A percentile compares a stretch with the other conserved stretches of the same genome.
phyloP scores from a whole-genome alignment of 2,329 filamentous ascomycete genomes.

The Xylaria sp. region DNA sequence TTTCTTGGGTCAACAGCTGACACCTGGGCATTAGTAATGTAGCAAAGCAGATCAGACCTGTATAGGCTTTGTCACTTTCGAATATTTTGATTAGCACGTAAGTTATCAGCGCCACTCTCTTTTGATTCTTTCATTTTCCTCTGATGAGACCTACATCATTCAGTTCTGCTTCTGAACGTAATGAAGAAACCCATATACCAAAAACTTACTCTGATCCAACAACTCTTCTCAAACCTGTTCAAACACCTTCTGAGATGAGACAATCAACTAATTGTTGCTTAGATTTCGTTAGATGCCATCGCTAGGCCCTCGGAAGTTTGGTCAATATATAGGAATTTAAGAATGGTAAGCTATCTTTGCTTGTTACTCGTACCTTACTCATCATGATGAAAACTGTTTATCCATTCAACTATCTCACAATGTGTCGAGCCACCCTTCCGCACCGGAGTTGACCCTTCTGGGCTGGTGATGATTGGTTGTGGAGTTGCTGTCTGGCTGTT shows the following conservation, averaged over 20 bases:
- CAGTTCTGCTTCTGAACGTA: slow-evolving; percentile 81
- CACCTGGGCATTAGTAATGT: slow-evolving; percentile 12
- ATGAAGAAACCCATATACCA: slow-evolving; percentile 76
- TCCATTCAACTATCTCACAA: slow-evolving; percentile 78
- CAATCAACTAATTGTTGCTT: slow-evolving; percentile 34
- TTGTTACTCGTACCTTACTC: not conserved
- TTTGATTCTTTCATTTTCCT: slow-evolving; percentile 47
- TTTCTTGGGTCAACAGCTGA: slow-evolving; percentile 36
- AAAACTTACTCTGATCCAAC: slow-evolving; percentile 62
- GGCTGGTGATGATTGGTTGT: slow-evolving; percentile 76
- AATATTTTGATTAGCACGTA: slow-evolving; percentile 6
- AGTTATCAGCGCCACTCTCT: slow-evolving; percentile 11
- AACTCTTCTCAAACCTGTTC: slow-evolving; percentile 24
- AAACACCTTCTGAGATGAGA: slow-evolving; percentile 6
- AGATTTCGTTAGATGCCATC: slow-evolving; percentile 2
- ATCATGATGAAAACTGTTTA: slow-evolving; percentile 73
- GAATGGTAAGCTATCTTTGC: slow-evolving; percentile 19
- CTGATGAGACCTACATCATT: slow-evolving; percentile 72
- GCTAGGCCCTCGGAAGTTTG: not conserved
- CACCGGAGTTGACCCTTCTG: slow-evolving; percentile 67
- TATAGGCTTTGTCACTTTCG: too few relatives aligned
- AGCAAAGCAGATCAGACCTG: not conserved
- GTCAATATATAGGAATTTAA: not conserved
- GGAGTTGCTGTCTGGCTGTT: slow-evolving; percentile 66
- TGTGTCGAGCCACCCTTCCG: slow-evolving; percentile 77